These are phyloP conservation scores for Teratosphaeria zuluensis DNA, from an alignment of 2,329 filamentous ascomycete genomes.

Conservation along the genomic window DNA sequence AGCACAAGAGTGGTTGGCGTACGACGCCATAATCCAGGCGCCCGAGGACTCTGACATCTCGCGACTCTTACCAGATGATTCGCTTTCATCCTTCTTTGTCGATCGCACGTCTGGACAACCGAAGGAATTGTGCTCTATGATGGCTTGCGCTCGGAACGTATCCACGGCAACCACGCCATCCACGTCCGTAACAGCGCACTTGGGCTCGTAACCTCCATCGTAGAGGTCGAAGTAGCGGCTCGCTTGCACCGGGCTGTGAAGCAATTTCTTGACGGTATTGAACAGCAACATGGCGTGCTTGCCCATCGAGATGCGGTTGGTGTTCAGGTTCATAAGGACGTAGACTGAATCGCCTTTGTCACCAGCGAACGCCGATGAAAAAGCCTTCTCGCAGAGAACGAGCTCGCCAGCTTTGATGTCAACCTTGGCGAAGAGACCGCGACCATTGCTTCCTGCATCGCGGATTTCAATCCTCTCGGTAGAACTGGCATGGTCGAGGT, in stretches of 20 bases:
- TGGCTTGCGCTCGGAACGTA: constrained; percentile 8
- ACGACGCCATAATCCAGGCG: constrained; percentile 40
- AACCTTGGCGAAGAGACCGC: constrained; percentile 34
- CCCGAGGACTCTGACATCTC: constrained; percentile 20
- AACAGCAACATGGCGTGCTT: constrained; percentile 7
- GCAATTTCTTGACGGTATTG: constrained; percentile 11
- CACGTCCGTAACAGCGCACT: constrained; percentile 1
- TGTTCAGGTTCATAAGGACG: constrained; percentile 8
- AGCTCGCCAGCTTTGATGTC: constrained; percentile 32
- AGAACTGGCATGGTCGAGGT: constrained; percentile 16
- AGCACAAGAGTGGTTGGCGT: constrained; percentile 46
- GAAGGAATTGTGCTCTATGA: constrained; percentile 13
- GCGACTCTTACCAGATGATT: not conserved
- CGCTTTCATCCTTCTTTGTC: not conserved
- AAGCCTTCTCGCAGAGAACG: constrained; percentile 30
- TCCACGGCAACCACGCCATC: constrained; percentile 13
- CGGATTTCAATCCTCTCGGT: constrained; percentile 4
- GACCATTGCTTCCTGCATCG: constrained; percentile 25
- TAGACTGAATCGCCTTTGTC: constrained; percentile 2
- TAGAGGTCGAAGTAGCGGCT: constrained; percentile 9
- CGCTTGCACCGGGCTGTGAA: constrained; percentile 8
- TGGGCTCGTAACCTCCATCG: constrained; percentile 8
- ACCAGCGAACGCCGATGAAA: constrained; percentile 6
- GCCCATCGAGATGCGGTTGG: constrained; percentile 2
- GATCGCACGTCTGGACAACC: constrained; percentile 2